Base-by-base conservation (phyloP, 805 yeast genomes). In the Monosporozyma aquatica region DNA sequence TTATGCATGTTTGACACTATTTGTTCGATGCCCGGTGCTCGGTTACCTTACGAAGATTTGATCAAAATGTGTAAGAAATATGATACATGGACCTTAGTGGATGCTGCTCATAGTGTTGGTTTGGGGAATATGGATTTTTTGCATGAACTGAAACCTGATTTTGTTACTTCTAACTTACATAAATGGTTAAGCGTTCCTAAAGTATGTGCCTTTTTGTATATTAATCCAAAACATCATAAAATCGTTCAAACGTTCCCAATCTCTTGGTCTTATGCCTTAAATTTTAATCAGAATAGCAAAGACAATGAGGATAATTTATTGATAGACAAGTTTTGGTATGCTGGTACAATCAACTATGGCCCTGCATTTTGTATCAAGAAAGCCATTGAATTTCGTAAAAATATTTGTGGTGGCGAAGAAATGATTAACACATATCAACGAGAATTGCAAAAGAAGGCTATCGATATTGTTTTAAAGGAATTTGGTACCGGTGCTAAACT, bases 31-130 rank as follows among this genome's bases (percentile, higher is more conserved):
- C 90, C 92, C 2, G 80, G 80, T 7, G 71, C 71, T 4, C 51
- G 58, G 18, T 49, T 80, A 23, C 90, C 92, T 1, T 81, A 69
- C 56, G 69, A 70, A 45, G 54, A 64, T 40, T 48, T 82, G 37
- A 64, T 69, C 3, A 46, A 55, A 6, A 51, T 74, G 33, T 76
- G 86, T 47, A 56, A 61, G 11, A 58, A 71, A 39, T 59, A 74
- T 38, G 58, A 61, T 11, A 73, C 75, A 4, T 46, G 78, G 37
- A 74, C 84, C 3, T 59, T 79, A 34, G 70, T 82, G 21, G 90
- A 82, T 56, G 90, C 82, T 11, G 90, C 89, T 5, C 90, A 82
- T 54, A 72, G 76, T 1, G 66, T 76, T 27, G 90, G 90, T 0
- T 60, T 69, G 42, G 51, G 74, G 24, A 70, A 71, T 8, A 42